phyloP scores from a whole-genome alignment of 2,329 filamentous ascomycete species.

The Epichloe glyceriae region DNA sequence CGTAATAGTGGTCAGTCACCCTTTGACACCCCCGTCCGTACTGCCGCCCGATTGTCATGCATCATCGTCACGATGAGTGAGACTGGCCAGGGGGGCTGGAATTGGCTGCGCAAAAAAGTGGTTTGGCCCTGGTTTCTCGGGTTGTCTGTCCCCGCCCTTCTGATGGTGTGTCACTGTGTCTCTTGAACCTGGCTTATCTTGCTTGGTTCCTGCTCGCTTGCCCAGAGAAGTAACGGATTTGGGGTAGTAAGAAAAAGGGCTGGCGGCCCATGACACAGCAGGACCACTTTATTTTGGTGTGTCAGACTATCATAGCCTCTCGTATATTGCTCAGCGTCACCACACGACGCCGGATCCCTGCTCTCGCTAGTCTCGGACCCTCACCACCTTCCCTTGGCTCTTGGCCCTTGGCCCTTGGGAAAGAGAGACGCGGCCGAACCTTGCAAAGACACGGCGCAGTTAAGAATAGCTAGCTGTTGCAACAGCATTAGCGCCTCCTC shows the following conservation, averaged over 20 bases:
- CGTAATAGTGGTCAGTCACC: neutral
- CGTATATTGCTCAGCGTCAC: constrained; percentile 39
- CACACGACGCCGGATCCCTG: constrained; percentile 21
- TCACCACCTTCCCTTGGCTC: neutral
- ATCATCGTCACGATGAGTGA: constrained; percentile 2
- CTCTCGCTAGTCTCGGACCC: constrained; percentile 10
- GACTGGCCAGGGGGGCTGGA: constrained; percentile 2
- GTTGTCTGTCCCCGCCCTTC: neutral
- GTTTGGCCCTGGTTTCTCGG: neutral
- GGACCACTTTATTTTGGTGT: constrained; percentile 32
- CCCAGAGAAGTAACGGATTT: neutral
- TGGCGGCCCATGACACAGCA: constrained; percentile 17
- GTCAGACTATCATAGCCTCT: constrained; percentile 36
- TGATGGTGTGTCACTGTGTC: neutral
- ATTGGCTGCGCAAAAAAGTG: neutral
- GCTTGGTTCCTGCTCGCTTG: constrained; percentile 3
- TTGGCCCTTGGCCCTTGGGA: neutral
- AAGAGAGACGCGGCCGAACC: constrained; percentile 17
- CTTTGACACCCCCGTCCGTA: neutral
- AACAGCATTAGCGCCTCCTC: constrained; percentile 14
- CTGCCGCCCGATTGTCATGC: constrained; percentile 5
- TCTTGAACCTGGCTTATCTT: neutral
- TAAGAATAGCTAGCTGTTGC: constrained; percentile 35
- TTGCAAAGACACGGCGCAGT: constrained; percentile 15
- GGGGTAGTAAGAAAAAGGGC: constrained; percentile 10